Percentiles rank a stretch among this genome's conserved stretches.
Evolutionary conservation across 352 stramenopile genomes (phyloP).

Genomic region (Globisporangium emineosum): DNA sequence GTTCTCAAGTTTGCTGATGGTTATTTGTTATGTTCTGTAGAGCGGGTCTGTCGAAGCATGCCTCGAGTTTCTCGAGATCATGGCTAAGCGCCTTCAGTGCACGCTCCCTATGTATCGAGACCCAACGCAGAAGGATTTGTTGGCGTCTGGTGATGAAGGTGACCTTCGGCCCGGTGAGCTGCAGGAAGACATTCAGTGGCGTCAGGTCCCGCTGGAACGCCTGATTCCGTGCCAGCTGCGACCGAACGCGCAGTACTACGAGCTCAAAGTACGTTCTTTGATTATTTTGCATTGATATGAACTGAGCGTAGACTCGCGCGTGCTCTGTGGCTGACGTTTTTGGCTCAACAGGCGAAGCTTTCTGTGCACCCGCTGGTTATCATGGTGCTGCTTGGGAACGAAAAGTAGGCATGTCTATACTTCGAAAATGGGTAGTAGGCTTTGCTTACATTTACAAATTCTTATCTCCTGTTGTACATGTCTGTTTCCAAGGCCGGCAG

Average conservation of each 20-base stretch:
- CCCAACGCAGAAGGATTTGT: not conserved
- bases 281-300: not conserved
- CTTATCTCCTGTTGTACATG: not conserved
- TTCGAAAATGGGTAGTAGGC: not conserved
- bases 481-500: conserved; percentile 25
- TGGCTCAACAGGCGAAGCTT: conserved; percentile 26
- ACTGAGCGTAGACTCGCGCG: not conserved
- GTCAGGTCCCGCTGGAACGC: conserved; percentile 28
- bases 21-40: conserved; percentile 11
- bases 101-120: conserved; percentile 28
- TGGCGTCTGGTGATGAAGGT: not conserved
- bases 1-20: not conserved
- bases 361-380: conserved; percentile 35
- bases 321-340: not conserved
- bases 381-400: conserved; percentile 38
- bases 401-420: conserved; percentile 38
- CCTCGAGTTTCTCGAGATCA: conserved; percentile 45
- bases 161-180: not conserved
- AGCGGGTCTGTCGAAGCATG: conserved; percentile 37
- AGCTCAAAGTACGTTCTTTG: conserved; percentile 30
- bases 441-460: not conserved
- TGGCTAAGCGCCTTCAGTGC: conserved; percentile 34
- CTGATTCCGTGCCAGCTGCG: conserved; percentile 35
- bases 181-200: conserved; percentile 26
- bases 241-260: conserved; percentile 33